Conservation (phyloP, 1,139 yeast species). For the Geotrichum restrictum region DNA sequence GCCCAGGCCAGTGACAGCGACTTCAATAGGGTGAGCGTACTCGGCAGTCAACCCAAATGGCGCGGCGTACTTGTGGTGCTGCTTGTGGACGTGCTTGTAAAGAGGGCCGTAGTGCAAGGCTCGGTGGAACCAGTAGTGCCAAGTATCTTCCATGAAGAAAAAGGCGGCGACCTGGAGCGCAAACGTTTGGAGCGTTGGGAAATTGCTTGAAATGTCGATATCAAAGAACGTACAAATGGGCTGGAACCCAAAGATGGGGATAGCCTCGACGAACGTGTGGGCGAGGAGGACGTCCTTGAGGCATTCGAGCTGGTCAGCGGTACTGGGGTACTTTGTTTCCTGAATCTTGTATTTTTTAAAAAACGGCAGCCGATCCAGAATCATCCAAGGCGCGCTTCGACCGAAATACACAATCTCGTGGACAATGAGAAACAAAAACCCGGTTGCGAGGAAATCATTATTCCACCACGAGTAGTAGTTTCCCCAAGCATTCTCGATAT, state of each 20-base stretch:
- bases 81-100: conserved; percentile 88
- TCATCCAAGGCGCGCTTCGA: conserved; percentile 79
- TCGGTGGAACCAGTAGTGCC: conserved; percentile 96
- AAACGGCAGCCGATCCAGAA: conserved; percentile 69
- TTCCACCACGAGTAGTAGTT: conserved; percentile 68
- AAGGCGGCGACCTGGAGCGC: conserved; percentile 63
- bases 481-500: conserved; percentile 69
- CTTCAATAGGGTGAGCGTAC: conserved; percentile 94
- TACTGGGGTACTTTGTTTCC: conserved; percentile 69
- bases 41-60: conserved; percentile 96
- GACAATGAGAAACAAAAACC: conserved; percentile 63
- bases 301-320: conserved; percentile 87
- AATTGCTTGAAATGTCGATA: conserved; percentile 73
- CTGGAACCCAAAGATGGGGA: conserved; percentile 95
- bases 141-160: conserved; percentile 81
- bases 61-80: conserved; percentile 94
- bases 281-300: conserved; percentile 75
- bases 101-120: conserved; percentile 78
- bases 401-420: conserved; percentile 83
- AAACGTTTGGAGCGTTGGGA: conserved; percentile 62
- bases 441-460: conserved; percentile 80
- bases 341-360: conserved; percentile 78
- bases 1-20: conserved; percentile 83
- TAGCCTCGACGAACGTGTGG: conserved; percentile 85
- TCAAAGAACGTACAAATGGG: conserved; percentile 77